phyloP scores from a whole-genome alignment of 2,329 filamentous ascomycete genomes.

The Coniochaeta sp. region DNA sequence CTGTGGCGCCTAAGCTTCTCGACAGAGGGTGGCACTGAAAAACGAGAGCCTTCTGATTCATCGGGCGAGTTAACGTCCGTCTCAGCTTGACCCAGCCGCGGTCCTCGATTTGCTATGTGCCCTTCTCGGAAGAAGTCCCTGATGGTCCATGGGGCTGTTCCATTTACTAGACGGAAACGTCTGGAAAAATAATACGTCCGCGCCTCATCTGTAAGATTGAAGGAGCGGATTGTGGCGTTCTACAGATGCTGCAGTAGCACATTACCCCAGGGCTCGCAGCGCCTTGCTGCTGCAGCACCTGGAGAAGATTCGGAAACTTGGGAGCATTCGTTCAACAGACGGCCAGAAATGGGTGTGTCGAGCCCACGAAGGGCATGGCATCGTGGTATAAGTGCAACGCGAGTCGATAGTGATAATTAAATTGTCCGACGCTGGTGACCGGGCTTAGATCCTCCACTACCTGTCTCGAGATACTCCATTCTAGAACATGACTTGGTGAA shows the following conservation, averaged over 20 bases:
- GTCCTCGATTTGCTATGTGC: background rate
- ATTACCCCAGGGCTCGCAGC: background rate
- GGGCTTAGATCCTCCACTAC: background rate
- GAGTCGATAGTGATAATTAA: constrained; percentile 1
- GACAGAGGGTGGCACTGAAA: background rate
- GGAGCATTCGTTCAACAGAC: background rate
- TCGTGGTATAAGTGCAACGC: background rate
- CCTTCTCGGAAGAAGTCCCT: background rate
- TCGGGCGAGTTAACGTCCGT: background rate
- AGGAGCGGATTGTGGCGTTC: background rate
- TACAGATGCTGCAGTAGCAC: background rate
- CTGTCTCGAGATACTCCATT: background rate
- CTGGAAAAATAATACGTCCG: too few species aligned
- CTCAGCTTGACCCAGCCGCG: background rate
- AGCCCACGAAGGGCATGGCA: background rate
- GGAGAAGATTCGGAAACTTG: background rate
- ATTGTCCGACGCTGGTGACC: constrained; percentile 4
- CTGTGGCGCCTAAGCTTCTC: background rate
- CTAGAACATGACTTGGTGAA: background rate
- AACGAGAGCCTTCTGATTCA: background rate
- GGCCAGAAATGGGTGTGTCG: background rate
- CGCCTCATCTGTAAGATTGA: background rate
- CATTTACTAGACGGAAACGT: too few species aligned
- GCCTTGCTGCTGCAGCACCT: background rate
- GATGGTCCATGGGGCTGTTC: background rate